A percentile compares a stretch with the other conserved stretches of the same genome.
Evolutionary conservation across 176 grass and related monocot species (phyloP).

Genomic region (Tuctoria greenei): DNA sequence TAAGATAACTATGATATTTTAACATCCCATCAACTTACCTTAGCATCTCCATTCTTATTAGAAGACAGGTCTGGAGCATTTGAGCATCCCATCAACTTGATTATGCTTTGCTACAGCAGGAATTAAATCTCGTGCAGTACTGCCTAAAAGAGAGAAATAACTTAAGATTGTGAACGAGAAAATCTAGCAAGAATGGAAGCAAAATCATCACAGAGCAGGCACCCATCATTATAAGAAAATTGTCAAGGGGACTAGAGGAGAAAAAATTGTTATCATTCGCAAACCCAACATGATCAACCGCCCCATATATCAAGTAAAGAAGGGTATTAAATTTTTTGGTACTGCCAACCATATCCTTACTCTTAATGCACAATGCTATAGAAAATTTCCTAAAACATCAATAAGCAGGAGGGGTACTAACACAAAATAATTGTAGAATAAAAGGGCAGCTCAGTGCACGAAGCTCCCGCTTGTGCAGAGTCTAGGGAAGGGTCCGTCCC

Average conservation of each 20-base stretch:
- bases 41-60: not conserved
- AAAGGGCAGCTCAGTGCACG: no score
- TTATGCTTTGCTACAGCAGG: not conserved
- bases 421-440: not conserved
- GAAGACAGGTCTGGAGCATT: not conserved
- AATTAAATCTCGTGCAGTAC: not conserved
- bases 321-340: not conserved
- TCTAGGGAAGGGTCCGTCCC: no score
- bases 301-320: not conserved
- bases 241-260: constrained; percentile 1
- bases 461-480: no score
- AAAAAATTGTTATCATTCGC: not conserved
- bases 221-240: constrained; percentile 74
- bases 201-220: constrained; percentile 79
- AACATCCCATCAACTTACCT: not conserved
- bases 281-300: not conserved
- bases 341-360: not conserved
- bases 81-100: not conserved
- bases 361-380: not conserved
- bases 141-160: not conserved
- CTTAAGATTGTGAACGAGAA: not conserved
- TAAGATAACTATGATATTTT: not conserved
- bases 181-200: constrained; percentile 46
- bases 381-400: not conserved
- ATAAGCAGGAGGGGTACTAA: not conserved